Evolutionary conservation across 2,329 filamentous ascomycete species (phyloP), one percentile per base, ranked within the genome.

Genomic region (Fusarium sp.): DNA sequence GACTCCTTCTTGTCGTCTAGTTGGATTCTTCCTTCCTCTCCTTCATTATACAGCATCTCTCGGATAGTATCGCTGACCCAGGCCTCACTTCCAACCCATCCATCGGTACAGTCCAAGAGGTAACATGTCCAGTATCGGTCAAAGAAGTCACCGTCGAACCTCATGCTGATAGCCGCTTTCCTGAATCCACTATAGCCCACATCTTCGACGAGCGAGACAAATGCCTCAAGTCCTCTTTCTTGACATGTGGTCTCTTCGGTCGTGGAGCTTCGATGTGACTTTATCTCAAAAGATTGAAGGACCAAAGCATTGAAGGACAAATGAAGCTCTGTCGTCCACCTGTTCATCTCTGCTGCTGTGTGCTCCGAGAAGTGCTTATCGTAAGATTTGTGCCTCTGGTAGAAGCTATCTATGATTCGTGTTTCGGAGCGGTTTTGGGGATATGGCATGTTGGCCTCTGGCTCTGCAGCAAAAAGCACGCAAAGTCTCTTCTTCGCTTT

Each of bases 401-500:
- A 30, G 6, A 54, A 54, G 20, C 20, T 20, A 20, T 20, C 20
- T 20, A 20, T 20, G 20, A 20, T 20, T 20, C 20, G 20, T 20
- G 20, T 20, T 20, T 20, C 20, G 3, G 20, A 20, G 20, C 20
- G 20, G 20, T 20, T 20, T 20, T 20, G 20, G 20, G 20, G 16
- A 27, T 51, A 51, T 0, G n/a, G 13, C 12, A 30, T 7, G 7
- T 51, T 34, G 13, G 7, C 14, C 12, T 9, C 2, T 1, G 47
- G 30, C 0, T 10, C 7, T 18, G 44, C 0, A 4, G 44, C 0
- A 0, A 18, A 12, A 4, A 24, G 12, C 7, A 7, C 6, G 5
- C 3, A 27, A 10, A 8, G 8, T 24, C 14, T 25, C 4, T 24
- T 54, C 29, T 18, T n/a, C 1, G 46, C 29, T 13, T 22, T 34